These are phyloP conservation scores for Cantharellus anzutake DNA, from an alignment of 768 basidiomycete species.

Conservation along the genomic window DNA sequence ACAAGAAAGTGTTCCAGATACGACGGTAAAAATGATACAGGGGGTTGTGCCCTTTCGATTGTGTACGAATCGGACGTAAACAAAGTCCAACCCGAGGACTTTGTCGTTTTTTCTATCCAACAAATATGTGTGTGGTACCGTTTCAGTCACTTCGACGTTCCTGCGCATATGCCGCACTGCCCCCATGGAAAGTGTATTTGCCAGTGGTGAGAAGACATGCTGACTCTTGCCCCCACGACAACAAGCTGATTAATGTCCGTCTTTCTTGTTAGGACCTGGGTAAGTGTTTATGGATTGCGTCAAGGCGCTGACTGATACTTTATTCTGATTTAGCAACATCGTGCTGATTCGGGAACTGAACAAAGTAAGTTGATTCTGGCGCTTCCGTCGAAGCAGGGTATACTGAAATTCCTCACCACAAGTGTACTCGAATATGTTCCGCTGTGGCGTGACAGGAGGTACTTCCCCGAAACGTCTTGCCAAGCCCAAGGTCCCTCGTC, in stretches of 20 bases:
- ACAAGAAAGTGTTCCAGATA: constrained; percentile 20
- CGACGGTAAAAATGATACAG: constrained; percentile 31
- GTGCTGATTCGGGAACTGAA: constrained; percentile 12
- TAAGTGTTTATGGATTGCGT: not conserved
- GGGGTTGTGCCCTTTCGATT: constrained; percentile 51
- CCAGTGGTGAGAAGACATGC: constrained; percentile 31
- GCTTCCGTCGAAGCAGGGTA: not conserved
- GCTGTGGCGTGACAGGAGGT: constrained; percentile 28
- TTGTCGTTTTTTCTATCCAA: constrained; percentile 55
- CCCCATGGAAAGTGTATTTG: constrained; percentile 43
- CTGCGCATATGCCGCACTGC: constrained; percentile 46
- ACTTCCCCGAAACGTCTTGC: constrained; percentile 29
- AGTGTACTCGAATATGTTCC: constrained; percentile 53
- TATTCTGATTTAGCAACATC: constrained; percentile 22
- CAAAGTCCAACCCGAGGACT: constrained; percentile 43
- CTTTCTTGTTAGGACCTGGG: not conserved
- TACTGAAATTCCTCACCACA: not conserved
- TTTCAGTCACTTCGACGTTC: constrained; percentile 51
- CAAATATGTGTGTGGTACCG: constrained; percentile 57
- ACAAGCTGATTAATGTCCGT: too few relatives aligned
- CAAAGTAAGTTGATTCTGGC: constrained; percentile 2
- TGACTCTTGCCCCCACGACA: too few relatives aligned
- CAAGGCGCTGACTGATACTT: not conserved
- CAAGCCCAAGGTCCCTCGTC: constrained; percentile 27
- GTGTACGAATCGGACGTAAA: constrained; percentile 48